Evolutionary conservation across 257 asterid species (phyloP), one percentile per base, ranked within the genome.

Genomic region (Salvia hispanica): DNA sequence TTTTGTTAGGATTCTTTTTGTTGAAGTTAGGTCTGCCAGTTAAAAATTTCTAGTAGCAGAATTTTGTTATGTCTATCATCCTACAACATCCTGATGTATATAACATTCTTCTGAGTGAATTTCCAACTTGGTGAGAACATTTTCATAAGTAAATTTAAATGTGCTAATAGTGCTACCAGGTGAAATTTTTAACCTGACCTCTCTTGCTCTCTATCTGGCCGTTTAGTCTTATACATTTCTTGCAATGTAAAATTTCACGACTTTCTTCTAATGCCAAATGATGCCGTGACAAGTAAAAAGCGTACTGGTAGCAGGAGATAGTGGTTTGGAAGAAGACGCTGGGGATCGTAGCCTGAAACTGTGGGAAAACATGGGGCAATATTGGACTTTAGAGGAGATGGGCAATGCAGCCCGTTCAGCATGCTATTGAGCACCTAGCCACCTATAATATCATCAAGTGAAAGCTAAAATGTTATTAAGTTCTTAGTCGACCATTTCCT

Each of bases 401-500:
- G 11, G 9, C 9, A 33, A 33, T 47, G 47, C 55, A n/a, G 58
- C 58, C 33, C 6, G 0, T 25, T 25, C 31, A 25, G 3, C 31
- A 1, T 25, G 53, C 7, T 48, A 5, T 9, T 42, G 7, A 36
- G 47, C 9, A 50, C 70, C 16, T 16, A 50, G 21, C 21, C 21
- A 18, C 21, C 31, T 25, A 25, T 65, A 12, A 52, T n/a, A 21
- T 11, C 28, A 5, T 16, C 18, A 34, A 31, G 31, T 25, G 46
- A 15, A 58, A 58, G 31, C 15, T 15, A 2, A 5, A 16, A 11
- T 45, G 15, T 6, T 47, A n/a, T 16, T 13, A 45, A 31, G 58
- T 55, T 43, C 36, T 58, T 21, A 2, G 36, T 47, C 57, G 39
- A 69, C 51, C 43, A 34, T 34, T 69, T 44, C 48, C n/a, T 15